Percentiles rank a stretch among this genome's conserved stretches.
These are phyloP conservation scores for Thermochaetoides dissita DNA, from an alignment of 2,329 filamentous ascomycete genomes.

Conservation along the genomic window DNA sequence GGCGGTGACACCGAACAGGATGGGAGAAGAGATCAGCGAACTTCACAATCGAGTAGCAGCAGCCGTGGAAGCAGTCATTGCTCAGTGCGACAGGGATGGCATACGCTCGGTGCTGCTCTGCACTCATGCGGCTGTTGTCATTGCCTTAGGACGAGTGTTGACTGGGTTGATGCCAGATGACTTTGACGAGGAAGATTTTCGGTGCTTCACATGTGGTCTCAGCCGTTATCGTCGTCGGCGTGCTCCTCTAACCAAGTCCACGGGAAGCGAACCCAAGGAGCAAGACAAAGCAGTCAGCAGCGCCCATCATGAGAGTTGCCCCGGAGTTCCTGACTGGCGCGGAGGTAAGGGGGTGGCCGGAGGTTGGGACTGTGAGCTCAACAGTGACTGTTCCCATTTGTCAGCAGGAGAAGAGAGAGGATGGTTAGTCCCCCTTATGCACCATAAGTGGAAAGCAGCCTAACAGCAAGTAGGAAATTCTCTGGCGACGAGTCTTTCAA, in stretches of 20 bases:
- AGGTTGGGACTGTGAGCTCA: constrained; percentile 65
- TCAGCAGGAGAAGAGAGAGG: constrained; percentile 70
- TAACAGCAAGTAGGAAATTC: constrained; percentile 27
- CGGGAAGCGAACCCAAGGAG: background rate
- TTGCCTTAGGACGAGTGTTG: constrained; percentile 68
- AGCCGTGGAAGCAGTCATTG: constrained; percentile 56
- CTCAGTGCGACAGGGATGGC: constrained; percentile 56
- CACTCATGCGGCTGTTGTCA: constrained; percentile 80
- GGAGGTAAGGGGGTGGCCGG: constrained; percentile 50
- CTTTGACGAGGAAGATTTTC: constrained; percentile 63
- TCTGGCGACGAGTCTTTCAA: constrained; percentile 28
- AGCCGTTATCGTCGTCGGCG: constrained; percentile 42
- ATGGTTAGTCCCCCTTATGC: too few relatives aligned
- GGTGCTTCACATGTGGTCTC: constrained; percentile 69
- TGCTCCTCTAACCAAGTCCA: too few relatives aligned
- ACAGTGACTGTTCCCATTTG: constrained; percentile 78
- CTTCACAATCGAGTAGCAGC: constrained; percentile 69
- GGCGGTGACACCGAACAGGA: constrained; percentile 51
- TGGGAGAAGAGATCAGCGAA: constrained; percentile 66
- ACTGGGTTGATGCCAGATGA: constrained; percentile 65
- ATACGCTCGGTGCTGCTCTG: constrained; percentile 63
- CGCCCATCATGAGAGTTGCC: too few relatives aligned
- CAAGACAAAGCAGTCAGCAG: background rate
- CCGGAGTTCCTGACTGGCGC: constrained; percentile 39
- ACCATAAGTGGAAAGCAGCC: too few relatives aligned